Conservation (phyloP, 2,329 filamentous ascomycete species). For the Fusarium praegraminearum region DNA sequence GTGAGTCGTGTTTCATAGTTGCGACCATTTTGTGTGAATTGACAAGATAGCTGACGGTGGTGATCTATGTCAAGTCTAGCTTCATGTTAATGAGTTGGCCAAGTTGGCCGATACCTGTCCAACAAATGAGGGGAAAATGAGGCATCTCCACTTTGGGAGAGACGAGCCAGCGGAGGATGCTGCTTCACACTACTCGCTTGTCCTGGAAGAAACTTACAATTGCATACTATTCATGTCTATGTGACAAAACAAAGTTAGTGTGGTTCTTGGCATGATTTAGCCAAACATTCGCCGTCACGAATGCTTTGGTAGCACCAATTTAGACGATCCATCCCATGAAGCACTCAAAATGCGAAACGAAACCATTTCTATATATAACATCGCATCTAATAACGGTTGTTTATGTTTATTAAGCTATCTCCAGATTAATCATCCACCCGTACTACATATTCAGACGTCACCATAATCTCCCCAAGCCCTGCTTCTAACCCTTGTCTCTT, state of each 20-base stretch:
- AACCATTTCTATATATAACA: background rate
- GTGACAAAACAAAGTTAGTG: too few relatives aligned
- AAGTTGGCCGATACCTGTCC: background rate
- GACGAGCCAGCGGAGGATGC: background rate
- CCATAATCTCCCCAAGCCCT: background rate
- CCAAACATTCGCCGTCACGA: too few relatives aligned
- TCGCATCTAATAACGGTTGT: too few relatives aligned
- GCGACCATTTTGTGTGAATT: background rate
- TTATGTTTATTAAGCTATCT: fast-evolving
- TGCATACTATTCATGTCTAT: too few relatives aligned
- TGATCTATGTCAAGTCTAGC: background rate
- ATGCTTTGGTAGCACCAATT: too few relatives aligned
- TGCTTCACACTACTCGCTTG: background rate
- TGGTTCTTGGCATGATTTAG: too few relatives aligned
- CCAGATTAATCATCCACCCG: background rate
- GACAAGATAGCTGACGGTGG: background rate
- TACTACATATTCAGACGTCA: background rate
- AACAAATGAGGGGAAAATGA: background rate
- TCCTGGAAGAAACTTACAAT: background rate
- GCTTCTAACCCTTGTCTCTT: background rate
- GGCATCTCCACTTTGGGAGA: background rate
- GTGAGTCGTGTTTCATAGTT: background rate
- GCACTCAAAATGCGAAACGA: background rate
- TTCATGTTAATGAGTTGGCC: background rate
- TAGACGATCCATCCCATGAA: too few relatives aligned